Percentiles rank a stretch among this genome's conserved stretches.
Conservation (phyloP, 192 early-diverging fungal genomes). For the Coemansia sp. region DNA sequence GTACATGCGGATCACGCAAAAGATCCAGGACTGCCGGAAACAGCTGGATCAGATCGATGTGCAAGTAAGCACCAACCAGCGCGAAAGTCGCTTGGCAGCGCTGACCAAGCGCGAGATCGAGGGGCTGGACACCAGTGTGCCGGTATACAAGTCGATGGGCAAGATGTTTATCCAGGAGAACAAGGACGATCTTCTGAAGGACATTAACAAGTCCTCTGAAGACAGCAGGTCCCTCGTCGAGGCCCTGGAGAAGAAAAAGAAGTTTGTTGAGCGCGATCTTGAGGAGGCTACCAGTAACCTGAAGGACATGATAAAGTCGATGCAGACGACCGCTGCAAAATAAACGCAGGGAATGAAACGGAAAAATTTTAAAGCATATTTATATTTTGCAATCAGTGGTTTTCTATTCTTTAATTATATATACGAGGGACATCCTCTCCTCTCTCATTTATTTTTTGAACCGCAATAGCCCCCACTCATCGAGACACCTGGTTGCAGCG, state of each 20-base stretch:
- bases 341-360: neutral
- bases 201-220: constrained; percentile 24
- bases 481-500: neutral
- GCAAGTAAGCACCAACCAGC: constrained; percentile 45
- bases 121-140: constrained; percentile 22
- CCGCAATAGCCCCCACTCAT: neutral
- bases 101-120: constrained; percentile 52
- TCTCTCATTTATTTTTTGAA: neutral
- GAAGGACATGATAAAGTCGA: constrained; percentile 35
- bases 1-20: constrained; percentile 44
- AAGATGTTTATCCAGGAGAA: constrained; percentile 55
- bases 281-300: constrained; percentile 41
- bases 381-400: too few species aligned
- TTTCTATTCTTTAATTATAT: too few species aligned
- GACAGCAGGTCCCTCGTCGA: constrained; percentile 16
- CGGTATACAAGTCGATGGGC: constrained; percentile 50
- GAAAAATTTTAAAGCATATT: too few species aligned
- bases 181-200: constrained; percentile 31
- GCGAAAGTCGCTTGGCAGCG: constrained; percentile 41
- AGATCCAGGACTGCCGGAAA: constrained; percentile 44
- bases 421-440: too few species aligned
- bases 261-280: constrained; percentile 47
- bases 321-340: constrained; percentile 4
- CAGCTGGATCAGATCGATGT: constrained; percentile 46
- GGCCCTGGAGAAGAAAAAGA: constrained; percentile 54